Evolutionary conservation across 306 rosid genomes (phyloP).

Genomic region (Cucumis sativus): Cucumber_9930_V3 NC_026657.2:38098501-38099000

Average conservation of each 20-base stretch:
- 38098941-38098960: no score
- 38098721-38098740: slow-evolving; percentile 97
- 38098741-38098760: slow-evolving; percentile 77
- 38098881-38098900: no score
- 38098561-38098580: slow-evolving; percentile 95
- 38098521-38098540: slow-evolving; percentile 76
- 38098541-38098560: slow-evolving; percentile 77
- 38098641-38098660: slow-evolving; percentile 58
- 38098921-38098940: no score
- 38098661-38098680: slow-evolving; percentile 37
- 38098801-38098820: neutral
- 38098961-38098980: no score
- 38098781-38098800: slow-evolving; percentile 34
- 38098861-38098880: no score
- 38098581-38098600: slow-evolving; percentile 80
- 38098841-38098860: neutral
- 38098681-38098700: slow-evolving; percentile 36
- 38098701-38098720: slow-evolving; percentile 74
- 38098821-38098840: neutral
- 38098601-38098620: slow-evolving; percentile 98
- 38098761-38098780: slow-evolving; percentile 76
- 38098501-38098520: slow-evolving; percentile 83
- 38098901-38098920: no score
- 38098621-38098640: slow-evolving; percentile 75
- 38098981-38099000: no score